Percentiles rank a stretch among this genome's conserved stretches.
phyloP scores from a whole-genome alignment of 306 rosid species.

The Medicago arabica region DNA sequence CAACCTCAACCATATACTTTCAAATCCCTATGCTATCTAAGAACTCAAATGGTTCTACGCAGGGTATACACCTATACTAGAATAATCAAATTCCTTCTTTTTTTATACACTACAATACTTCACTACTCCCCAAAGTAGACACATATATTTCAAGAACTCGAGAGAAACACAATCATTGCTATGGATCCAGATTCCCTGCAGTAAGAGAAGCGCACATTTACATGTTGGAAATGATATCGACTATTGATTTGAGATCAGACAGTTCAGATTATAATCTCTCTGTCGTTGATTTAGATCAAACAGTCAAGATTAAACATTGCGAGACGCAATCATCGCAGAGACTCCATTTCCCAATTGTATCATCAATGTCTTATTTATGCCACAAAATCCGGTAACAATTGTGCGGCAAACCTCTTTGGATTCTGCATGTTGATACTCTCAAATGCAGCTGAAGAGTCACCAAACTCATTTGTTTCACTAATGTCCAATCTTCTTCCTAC shows the following conservation, averaged over 20 bases:
- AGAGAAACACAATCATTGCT: slow-evolving; percentile 21
- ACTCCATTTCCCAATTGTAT: background rate
- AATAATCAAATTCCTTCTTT: slow-evolving; percentile 65
- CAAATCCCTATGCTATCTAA: slow-evolving; percentile 77
- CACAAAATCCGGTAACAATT: slow-evolving; percentile 89
- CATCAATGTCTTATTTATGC: slow-evolving; percentile 47
- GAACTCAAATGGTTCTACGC: slow-evolving; percentile 73
- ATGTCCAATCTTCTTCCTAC: slow-evolving; percentile 77
- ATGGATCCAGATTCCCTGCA: background rate
- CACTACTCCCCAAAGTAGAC: slow-evolving; percentile 42
- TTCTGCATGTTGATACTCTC: slow-evolving; percentile 87
- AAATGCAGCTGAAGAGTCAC: slow-evolving; percentile 75
- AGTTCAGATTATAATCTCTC: background rate
- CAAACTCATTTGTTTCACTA: slow-evolving; percentile 69
- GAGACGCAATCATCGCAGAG: background rate
- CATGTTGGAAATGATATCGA: background rate
- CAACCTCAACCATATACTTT: slow-evolving; percentile 82
- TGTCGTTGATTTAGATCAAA: background rate
- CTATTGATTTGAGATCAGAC: background rate
- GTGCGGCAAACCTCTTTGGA: slow-evolving; percentile 90
- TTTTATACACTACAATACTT: slow-evolving; percentile 72
- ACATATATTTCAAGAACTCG: slow-evolving; percentile 46
- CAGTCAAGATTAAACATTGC: background rate
- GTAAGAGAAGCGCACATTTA: background rate
- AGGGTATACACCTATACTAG: slow-evolving; percentile 82